These are phyloP conservation scores for Biscogniauxia mediterranea DNA, from an alignment of 2,329 filamentous ascomycete genomes.

Conservation along the genomic window DNA sequence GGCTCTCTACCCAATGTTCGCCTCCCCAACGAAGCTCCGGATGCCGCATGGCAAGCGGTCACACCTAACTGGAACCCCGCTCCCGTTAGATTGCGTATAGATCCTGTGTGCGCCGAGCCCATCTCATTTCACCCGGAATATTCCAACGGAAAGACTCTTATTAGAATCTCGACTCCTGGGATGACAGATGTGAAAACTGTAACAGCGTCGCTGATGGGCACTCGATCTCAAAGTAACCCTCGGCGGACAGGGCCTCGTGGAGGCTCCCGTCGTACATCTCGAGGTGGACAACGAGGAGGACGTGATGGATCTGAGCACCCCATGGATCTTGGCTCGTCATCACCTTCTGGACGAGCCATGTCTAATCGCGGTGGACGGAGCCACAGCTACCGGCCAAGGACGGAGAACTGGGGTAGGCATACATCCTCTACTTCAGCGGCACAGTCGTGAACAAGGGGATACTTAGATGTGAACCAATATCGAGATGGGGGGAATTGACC, in stretches of 20 bases:
- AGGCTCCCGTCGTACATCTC: conserved; percentile 16
- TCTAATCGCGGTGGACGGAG: conserved; percentile 16
- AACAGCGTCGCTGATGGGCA: conserved; percentile 11
- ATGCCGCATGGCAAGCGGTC: conserved; percentile 62
- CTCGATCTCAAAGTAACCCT: conserved; percentile 17
- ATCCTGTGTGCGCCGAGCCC: conserved; percentile 46
- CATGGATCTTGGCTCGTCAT: conserved; percentile 12
- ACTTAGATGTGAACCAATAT: not conserved
- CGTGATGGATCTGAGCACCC: conserved; percentile 17
- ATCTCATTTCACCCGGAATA: conserved; percentile 40
- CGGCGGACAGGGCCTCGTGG: conserved; percentile 21
- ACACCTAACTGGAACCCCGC: conserved; percentile 53
- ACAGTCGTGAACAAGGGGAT: conserved; percentile 11
- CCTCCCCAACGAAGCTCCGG: conserved; percentile 62
- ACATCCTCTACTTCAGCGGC: conserved; percentile 12
- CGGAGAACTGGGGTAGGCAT: conserved; percentile 19
- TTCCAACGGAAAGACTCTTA: conserved; percentile 39
- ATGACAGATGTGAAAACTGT: conserved; percentile 39
- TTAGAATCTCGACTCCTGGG: conserved; percentile 44
- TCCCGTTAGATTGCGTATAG: conserved; percentile 49
- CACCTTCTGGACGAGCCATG: conserved; percentile 6
- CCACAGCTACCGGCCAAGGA: conserved; percentile 13
- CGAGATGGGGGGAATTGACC: not conserved
- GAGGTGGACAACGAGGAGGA: conserved; percentile 20
- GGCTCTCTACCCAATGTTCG: conserved; percentile 71